Percentiles rank a stretch among this genome's conserved stretches.
Evolutionary conservation across 345 rosid genomes (phyloP).

Genomic region (Salix suchowensis): DNA sequence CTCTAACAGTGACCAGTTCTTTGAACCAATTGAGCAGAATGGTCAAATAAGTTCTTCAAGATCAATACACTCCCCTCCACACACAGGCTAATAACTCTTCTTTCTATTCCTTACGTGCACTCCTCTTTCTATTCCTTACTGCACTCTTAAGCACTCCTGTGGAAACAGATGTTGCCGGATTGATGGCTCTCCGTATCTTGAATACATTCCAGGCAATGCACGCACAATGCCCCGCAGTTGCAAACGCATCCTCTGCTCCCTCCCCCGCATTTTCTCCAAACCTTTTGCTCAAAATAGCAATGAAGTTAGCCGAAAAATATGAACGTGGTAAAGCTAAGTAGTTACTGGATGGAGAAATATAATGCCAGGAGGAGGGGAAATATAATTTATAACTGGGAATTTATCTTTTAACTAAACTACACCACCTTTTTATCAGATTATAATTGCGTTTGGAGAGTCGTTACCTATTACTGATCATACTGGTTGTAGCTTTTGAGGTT

Average conservation of each 20-base stretch:
- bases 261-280: conserved; percentile 81
- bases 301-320: no score
- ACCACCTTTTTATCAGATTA: no score
- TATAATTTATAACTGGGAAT: no score
- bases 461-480: conserved; percentile 55
- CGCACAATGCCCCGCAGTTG: conserved; percentile 70
- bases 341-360: not conserved
- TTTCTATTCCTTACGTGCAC: conserved; percentile 19
- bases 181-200: conserved; percentile 66
- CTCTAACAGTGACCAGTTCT: not conserved
- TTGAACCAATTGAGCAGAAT: not conserved
- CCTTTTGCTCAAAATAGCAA: conserved; percentile 23
- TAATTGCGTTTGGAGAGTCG: not conserved
- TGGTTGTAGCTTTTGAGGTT: conserved; percentile 65
- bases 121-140: no score
- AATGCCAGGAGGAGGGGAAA: not conserved
- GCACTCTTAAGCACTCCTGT: conserved; percentile 40
- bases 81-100: not conserved
- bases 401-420: not conserved
- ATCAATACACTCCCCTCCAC: no score
- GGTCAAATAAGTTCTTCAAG: not conserved
- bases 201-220: conserved; percentile 69
- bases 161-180: conserved; percentile 61
- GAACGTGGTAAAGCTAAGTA: no score
- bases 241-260: conserved; percentile 67